Base-by-base conservation (phyloP, 768 basidiomycete species). In the Termitomyces sp. region DNA sequence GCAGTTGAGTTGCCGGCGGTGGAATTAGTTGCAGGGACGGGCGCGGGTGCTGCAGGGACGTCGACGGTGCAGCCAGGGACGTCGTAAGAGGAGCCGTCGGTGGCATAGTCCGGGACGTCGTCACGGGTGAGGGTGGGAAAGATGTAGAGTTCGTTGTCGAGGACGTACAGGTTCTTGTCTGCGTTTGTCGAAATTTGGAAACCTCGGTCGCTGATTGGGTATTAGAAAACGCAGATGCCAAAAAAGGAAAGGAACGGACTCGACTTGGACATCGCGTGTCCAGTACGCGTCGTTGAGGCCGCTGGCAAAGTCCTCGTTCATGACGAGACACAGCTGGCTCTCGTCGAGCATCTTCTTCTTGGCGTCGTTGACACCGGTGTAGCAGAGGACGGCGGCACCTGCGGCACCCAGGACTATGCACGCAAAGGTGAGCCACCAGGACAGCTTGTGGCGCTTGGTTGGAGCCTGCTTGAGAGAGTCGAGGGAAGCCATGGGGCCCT, bases 41-140 rank as follows among this genome's bases (percentile, higher is more conserved):
- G 41, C 2, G 32, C 27, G 24, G 43, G 29, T 7, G 13, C 50
- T 3, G 59, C 36, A 16, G 63, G 47, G 5, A 58, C 61, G 20
- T 62, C 62, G 12, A 60, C 64, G 0, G 88, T 90, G 69, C 90
- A 92, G 31, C 81, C 85, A 0, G 79, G 79, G 47, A 92, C 72
- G 65, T 87, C 87, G 61, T 82, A 86, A 0, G 79, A 84, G 61
- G 79, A 80, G 1, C 84, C 87, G 62, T 90, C 76, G 43, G 82
- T 65, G 32, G 53, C 47, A 34, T 86, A 65, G 58, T 74, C 72
- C 37, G 70, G 76, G 58, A 84, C 78, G 36, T 71, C 69, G 64
- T 88, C 85, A 1, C 82, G 77, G 0, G 91, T 91, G 56, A 94
- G 78, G 9, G 92, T 92, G 2, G 93, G 92, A 43, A 86, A 79